Evolutionary conservation across 371 early-diverging fungal species (phyloP).

Genomic region (Circinella minor): DNA sequence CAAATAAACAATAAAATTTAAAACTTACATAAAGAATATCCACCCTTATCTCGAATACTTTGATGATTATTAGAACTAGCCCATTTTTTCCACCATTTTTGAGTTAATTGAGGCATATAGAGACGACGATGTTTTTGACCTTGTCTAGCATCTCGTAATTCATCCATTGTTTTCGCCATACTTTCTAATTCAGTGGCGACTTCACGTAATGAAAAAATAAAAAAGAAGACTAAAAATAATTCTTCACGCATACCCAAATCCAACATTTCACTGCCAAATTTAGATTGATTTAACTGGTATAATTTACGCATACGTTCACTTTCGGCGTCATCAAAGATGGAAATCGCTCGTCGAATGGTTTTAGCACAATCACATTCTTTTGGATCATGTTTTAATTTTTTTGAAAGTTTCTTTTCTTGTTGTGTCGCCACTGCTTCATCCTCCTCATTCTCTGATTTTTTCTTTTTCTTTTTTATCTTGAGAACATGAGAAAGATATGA

Average conservation of each 20-base stretch:
- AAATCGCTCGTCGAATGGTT: slow-evolving; percentile 34
- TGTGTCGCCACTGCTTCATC: neutral
- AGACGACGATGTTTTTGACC: slow-evolving; percentile 46
- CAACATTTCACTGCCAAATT: slow-evolving; percentile 37
- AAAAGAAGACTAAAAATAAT: slow-evolving; percentile 67
- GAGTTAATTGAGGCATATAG: slow-evolving; percentile 61
- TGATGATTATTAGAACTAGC: slow-evolving; percentile 49
- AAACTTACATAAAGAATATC: slow-evolving; percentile 37
- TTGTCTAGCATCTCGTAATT: slow-evolving; percentile 30
- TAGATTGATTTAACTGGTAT: slow-evolving; percentile 44
- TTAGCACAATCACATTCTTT: slow-evolving; percentile 36
- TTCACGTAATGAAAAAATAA: slow-evolving; percentile 64
- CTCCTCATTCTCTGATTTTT: slow-evolving; percentile 14
- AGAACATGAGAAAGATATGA: slow-evolving; percentile 36
- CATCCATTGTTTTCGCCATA: slow-evolving; percentile 49
- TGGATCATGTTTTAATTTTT: slow-evolving; percentile 9
- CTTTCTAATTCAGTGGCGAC: slow-evolving; percentile 58
- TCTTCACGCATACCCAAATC: slow-evolving; percentile 65
- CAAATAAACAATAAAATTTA: neutral
- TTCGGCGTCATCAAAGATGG: slow-evolving; percentile 50
- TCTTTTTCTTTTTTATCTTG: slow-evolving; percentile 24
- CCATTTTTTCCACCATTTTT: slow-evolving; percentile 62
- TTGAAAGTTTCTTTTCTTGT: neutral
- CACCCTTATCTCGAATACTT: slow-evolving; percentile 47
- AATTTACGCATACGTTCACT: slow-evolving; percentile 47